A percentile compares a stretch with the other conserved stretches of the same genome.
phyloP scores from a whole-genome alignment of 75 land plant species.

The Selaginella tamariscina region DNA sequence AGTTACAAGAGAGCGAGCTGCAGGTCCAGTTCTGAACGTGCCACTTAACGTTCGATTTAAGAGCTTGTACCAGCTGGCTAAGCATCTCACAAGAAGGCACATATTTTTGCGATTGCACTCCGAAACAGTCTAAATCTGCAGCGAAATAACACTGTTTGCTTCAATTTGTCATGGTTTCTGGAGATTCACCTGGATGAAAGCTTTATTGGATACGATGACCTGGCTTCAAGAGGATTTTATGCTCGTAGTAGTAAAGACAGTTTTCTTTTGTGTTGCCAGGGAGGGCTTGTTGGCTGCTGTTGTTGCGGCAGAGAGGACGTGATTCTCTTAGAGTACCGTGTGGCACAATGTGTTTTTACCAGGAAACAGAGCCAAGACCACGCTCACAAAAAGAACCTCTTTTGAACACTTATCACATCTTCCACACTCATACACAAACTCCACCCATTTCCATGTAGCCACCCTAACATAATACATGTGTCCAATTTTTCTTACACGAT shows the following conservation, averaged over 20 bases:
- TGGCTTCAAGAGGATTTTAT: no score
- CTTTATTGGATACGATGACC: constrained; percentile 39
- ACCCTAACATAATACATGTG: no score
- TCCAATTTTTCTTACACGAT: no score
- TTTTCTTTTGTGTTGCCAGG: constrained; percentile 32
- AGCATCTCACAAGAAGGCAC: constrained; percentile 50
- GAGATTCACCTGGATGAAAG: constrained; percentile 74
- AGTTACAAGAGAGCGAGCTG: constrained; percentile 42
- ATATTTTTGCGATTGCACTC: constrained; percentile 56
- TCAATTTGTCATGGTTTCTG: constrained; percentile 57
- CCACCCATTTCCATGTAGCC: no score
- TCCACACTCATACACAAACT: no score
- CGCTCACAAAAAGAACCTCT: no score
- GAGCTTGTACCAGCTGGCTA: constrained; percentile 50
- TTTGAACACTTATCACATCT: no score
- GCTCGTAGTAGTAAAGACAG: no score
- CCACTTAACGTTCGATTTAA: background rate
- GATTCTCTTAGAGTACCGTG: constrained; percentile 30
- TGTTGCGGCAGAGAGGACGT: constrained; percentile 52
- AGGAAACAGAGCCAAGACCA: no score
- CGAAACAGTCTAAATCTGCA: background rate
- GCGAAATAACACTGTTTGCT: constrained; percentile 32
- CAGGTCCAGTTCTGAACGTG: constrained; percentile 28
- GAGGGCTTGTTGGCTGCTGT: constrained; percentile 89
- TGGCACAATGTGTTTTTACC: background rate